These are phyloP conservation scores for Chrysopogon serrulatus DNA, from an alignment of 176 grass and related monocot species.

Conservation along the genomic window DNA sequence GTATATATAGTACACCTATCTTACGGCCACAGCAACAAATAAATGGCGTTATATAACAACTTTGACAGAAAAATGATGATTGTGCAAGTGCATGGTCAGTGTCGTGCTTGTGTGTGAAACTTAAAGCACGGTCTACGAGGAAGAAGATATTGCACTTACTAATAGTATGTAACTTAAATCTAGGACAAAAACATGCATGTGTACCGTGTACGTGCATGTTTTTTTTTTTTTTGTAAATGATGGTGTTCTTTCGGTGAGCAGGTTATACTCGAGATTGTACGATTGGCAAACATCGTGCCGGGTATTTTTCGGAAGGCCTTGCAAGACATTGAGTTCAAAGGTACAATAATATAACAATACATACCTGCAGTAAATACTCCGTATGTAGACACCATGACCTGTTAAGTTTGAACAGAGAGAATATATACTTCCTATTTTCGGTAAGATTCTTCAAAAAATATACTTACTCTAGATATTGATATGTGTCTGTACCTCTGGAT, in stretches of 20 bases:
- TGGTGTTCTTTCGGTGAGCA: conserved; percentile 8
- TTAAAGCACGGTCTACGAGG: background rate
- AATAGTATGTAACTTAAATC: background rate
- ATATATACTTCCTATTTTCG: background rate
- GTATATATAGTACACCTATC: background rate
- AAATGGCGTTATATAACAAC: background rate
- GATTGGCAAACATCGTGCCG: conserved; percentile 81
- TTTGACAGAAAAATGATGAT: background rate
- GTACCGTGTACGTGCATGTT: background rate
- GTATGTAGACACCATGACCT: background rate
- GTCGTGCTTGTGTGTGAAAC: background rate
- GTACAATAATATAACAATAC: conserved; percentile 19
- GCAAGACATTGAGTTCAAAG: conserved; percentile 73
- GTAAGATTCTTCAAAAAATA: background rate
- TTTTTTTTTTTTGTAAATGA: conserved; percentile 4
- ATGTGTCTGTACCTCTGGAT: background rate
- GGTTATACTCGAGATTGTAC: conserved; percentile 56
- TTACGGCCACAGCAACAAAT: background rate
- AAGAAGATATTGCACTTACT: background rate
- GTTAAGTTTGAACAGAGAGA: background rate
- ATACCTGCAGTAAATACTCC: background rate
- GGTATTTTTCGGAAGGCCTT: conserved; percentile 74
- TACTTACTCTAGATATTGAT: background rate
- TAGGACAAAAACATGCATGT: background rate
- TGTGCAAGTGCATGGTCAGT: conserved; percentile 12